Base-by-base conservation (phyloP, 2,329 filamentous ascomycete species). In the Conoideocrella luteorostrata region DNA sequence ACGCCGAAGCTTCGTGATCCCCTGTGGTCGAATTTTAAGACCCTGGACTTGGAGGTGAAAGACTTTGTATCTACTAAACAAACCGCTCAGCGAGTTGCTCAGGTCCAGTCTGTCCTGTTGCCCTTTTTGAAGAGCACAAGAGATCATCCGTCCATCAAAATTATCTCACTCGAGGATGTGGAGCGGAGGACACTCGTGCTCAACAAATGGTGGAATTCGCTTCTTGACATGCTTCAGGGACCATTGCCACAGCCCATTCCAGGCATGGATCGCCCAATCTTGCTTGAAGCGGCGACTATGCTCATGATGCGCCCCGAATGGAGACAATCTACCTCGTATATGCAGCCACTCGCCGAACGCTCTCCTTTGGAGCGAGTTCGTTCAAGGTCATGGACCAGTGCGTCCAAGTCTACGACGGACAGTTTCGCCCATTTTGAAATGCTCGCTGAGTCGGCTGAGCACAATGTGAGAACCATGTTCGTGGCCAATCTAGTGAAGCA, bases 231-330 rank as follows among this genome's bases (percentile, higher is more conserved):
- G 70, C 75, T 95, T 20, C 82, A 89, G 51, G 85, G 84, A 24
- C 77, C 78, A 5, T 51, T 66, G 44, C 63, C 72, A 39, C 84
- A 88, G 55, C 83, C 85, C 3, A 82, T 95, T 12, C 82, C 88
- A 2, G 87, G 87, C 10, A 83, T 88, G n/a, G 90, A 95, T 56
- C 75, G 88, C 24, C 87, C 88, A 1, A 76, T 81, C 3, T 79
- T 95, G 34, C 74, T 95, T 24, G 89, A 95, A 57, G 85, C 81
- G 5, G 75, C 86, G 18, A 81, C 84, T 39, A 78, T 84, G 42
- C 80, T 96, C 58, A 95, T 95, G 89, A 84, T 85, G 64, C 78
- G 90, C 37, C 81, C 84, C 0, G 90, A 96, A 66, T 96, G 90
- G 90, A 80, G 87, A 49, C 73, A 84, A 42, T 76, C 82, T 21